Conservation (phyloP, 768 basidiomycete genomes). For the Agaricus sinodeliciosus region DNA sequence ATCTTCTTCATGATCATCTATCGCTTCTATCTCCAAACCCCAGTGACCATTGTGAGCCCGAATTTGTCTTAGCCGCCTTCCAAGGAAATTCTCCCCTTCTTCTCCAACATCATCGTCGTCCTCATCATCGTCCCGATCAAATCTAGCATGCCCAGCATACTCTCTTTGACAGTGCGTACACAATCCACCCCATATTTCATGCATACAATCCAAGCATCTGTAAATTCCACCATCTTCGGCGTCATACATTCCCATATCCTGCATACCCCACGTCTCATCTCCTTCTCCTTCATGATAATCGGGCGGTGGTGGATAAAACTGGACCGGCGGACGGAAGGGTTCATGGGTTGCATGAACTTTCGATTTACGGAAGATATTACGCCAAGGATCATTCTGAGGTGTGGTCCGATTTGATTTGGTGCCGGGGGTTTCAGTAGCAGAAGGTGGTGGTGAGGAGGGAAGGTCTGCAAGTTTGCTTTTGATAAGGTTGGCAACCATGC, state of each 20-base stretch:
- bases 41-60: neutral
- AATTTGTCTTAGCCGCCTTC: slow-evolving; percentile 6
- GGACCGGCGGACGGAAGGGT: slow-evolving; percentile 9
- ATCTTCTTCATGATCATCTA: slow-evolving; percentile 7
- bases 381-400: slow-evolving; percentile 50
- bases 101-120: slow-evolving; percentile 29
- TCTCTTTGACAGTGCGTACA: slow-evolving; percentile 57
- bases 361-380: slow-evolving; percentile 43
- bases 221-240: slow-evolving; percentile 72
- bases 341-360: neutral
- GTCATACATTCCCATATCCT: slow-evolving; percentile 60
- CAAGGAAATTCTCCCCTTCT: slow-evolving; percentile 1
- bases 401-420: slow-evolving; percentile 14
- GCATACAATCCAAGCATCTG: slow-evolving; percentile 68
- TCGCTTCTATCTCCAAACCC: slow-evolving; percentile 7
- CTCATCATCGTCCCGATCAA: slow-evolving; percentile 16
- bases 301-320: slow-evolving; percentile 12
- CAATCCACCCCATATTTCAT: slow-evolving; percentile 68
- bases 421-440: slow-evolving; percentile 20
- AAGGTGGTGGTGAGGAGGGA: slow-evolving; percentile 17
- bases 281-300: slow-evolving; percentile 13
- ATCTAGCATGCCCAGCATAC: slow-evolving; percentile 48
- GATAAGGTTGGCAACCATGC: slow-evolving; percentile 46
- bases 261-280: slow-evolving; percentile 22
- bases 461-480: slow-evolving; percentile 46